Evolutionary conservation across 768 basidiomycete genomes (phyloP).

Genomic region (Naganishia vaughanmartiniae): DNA sequence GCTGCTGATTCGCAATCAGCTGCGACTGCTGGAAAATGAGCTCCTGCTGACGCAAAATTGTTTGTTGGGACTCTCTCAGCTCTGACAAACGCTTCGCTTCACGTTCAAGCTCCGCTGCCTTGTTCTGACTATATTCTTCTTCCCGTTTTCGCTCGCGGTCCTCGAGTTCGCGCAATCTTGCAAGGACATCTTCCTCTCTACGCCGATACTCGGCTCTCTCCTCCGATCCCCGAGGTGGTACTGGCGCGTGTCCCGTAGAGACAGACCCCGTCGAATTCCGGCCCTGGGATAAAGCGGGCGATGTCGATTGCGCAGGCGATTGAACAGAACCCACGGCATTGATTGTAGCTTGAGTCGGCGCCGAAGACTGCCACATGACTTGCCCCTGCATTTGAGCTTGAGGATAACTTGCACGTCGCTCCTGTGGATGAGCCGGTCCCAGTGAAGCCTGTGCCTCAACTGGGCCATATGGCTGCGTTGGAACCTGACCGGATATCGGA

Average conservation of each 20-base stretch:
- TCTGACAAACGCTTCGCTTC: not conserved
- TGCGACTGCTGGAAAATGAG: not conserved
- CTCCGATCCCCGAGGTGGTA: not conserved
- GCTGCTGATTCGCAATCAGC: not conserved
- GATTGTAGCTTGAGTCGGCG: not conserved
- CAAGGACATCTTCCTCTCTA: not conserved
- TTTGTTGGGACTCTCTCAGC: not conserved
- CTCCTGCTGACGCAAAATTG: not conserved
- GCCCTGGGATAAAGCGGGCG: not conserved
- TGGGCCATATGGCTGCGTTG: not conserved
- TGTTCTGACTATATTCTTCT: not conserved
- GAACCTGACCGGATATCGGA: not conserved
- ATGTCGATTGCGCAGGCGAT: not conserved
- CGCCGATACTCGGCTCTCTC: not conserved
- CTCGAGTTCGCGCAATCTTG: not conserved
- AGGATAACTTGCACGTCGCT: not conserved
- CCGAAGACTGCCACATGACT: not conserved
- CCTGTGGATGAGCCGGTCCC: not conserved
- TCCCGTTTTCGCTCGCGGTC: not conserved
- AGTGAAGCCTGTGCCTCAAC: not conserved
- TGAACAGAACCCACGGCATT: not conserved
- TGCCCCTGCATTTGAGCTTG: not conserved
- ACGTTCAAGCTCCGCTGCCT: not conserved
- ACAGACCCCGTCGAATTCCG: not conserved
- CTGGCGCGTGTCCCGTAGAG: not conserved